phyloP scores from a whole-genome alignment of 768 basidiomycete species.

The Jaapia argillacea region DNA sequence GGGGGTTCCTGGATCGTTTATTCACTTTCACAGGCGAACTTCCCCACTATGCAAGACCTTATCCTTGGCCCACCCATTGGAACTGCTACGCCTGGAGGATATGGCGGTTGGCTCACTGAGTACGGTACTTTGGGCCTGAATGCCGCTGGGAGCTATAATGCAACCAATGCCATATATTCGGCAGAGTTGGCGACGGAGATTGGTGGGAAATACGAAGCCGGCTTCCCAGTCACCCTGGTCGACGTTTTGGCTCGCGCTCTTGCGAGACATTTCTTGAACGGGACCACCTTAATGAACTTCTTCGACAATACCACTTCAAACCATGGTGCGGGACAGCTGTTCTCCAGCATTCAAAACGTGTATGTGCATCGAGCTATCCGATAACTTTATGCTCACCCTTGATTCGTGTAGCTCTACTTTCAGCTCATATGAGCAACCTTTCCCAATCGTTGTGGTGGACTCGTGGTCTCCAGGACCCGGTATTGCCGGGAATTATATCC shows the following conservation, averaged over 20 bases:
- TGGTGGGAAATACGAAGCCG: background rate
- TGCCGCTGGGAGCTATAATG: too few relatives aligned
- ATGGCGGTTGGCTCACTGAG: conserved; percentile 25
- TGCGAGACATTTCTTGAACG: conserved; percentile 12
- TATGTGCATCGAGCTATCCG: too few relatives aligned
- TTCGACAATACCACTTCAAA: background rate
- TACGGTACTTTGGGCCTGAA: conserved; percentile 10
- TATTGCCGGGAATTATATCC: conserved; percentile 16
- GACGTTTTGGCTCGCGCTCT: conserved; percentile 6
- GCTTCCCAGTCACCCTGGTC: background rate
- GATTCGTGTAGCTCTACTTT: conserved; percentile 19
- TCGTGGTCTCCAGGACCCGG: conserved; percentile 1
- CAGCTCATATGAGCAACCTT: conserved; percentile 22
- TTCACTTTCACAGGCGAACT: conserved; percentile 20
- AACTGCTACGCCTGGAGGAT: conserved; percentile 4
- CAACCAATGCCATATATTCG: too few relatives aligned
- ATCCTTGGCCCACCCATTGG: conserved; percentile 10
- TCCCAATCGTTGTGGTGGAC: conserved; percentile 27
- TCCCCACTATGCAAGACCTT: conserved; percentile 15
- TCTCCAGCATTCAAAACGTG: too few relatives aligned
- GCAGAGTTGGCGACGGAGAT: conserved; percentile 14
- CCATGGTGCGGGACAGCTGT: conserved; percentile 9
- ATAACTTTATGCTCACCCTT: conserved; percentile 12
- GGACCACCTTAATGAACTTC: conserved; percentile 8
- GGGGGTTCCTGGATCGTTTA: conserved; percentile 13